phyloP scores from a whole-genome alignment of 768 basidiomycete species.

The Roridomyces roridus region DNA sequence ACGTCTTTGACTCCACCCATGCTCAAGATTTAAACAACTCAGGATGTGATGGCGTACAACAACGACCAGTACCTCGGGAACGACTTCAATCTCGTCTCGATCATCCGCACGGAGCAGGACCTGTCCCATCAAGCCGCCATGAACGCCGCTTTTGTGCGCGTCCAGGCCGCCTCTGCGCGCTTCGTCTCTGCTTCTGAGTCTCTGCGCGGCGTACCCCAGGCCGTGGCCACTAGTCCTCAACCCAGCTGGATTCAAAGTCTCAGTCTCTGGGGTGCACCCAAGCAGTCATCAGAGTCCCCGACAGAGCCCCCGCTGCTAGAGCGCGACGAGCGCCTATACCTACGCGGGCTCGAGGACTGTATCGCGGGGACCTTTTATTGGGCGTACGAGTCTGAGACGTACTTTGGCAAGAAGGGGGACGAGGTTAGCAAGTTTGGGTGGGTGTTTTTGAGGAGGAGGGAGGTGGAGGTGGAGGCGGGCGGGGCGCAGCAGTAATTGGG shows the following conservation, averaged over 20 bases:
- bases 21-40: slow-evolving; percentile 9
- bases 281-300: not conserved
- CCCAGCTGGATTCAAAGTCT: not conserved
- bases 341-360: slow-evolving; percentile 59
- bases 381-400: slow-evolving; percentile 23
- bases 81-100: slow-evolving; percentile 51
- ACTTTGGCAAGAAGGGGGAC: slow-evolving; percentile 21
- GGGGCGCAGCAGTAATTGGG: too few species aligned
- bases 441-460: too few species aligned
- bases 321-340: slow-evolving; percentile 37
- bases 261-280: slow-evolving; percentile 22
- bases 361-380: slow-evolving; percentile 49
- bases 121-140: slow-evolving; percentile 59
- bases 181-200: slow-evolving; percentile 32
- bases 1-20: not conserved
- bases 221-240: slow-evolving; percentile 25
- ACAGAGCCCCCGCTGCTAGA: not conserved
- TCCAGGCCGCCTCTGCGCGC: slow-evolving; percentile 42
- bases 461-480: not conserved
- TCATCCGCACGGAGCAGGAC: slow-evolving; percentile 51
- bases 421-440: slow-evolving; percentile 21
- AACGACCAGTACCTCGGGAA: slow-evolving; percentile 44
- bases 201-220: slow-evolving; percentile 18
- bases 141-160: slow-evolving; percentile 43
- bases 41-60: slow-evolving; percentile 70